Evolutionary conservation across 2,329 filamentous ascomycete genomes (phyloP), one percentile per base, ranked within the genome.

Genomic region (Neopestalotiopsis rosae): DNA sequence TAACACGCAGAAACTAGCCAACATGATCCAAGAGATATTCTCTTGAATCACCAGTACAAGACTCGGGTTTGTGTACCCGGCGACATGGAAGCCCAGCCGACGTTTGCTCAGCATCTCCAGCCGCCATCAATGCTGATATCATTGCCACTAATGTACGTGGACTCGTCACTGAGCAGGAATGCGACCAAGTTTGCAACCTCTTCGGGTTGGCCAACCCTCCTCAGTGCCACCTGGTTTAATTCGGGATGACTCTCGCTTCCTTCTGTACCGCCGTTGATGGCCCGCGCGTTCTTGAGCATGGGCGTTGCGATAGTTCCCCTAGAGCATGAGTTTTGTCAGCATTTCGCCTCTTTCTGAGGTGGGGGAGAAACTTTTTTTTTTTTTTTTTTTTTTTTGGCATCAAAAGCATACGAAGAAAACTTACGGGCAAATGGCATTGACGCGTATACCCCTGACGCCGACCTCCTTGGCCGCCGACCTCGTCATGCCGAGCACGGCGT

Each of bases 111-210:
- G 34, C 75, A 76, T 24, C 73, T 72, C 73, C 75, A 77, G 1
- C 74, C 76, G 2, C 76, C 76, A 62, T 77, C 74, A 6, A 77
- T 65, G 13, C 70, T 71, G 20, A 76, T 68, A 3, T 70, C 62
- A 2, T 68, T 72, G 0, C 76, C 76, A 1, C 74, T 72, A 10
- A 78, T 73, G 42, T 75, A 78, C 6, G 70, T 73, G 0, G 75
- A 69, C 13, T 76, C 75, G 10, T 74, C 72, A 17, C 79, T 76
- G 7, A 82, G 75, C 40, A 82, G 70, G 68, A 81, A 81, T 9
- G 71, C 70, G 69, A 81, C 75, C 28, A 80, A 75, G 40, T 74
- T 74, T 5, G 80, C 80, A 10, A 78, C 76, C 67, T 81, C 79
- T 56, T 78, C 75, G 0, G 76, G 73, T 42, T 68, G 28, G 1